Percentiles rank a stretch among this genome's conserved stretches.
phyloP scores from a whole-genome alignment of 345 rosid genomes.

The Eucalyptus erythrocorys region DNA sequence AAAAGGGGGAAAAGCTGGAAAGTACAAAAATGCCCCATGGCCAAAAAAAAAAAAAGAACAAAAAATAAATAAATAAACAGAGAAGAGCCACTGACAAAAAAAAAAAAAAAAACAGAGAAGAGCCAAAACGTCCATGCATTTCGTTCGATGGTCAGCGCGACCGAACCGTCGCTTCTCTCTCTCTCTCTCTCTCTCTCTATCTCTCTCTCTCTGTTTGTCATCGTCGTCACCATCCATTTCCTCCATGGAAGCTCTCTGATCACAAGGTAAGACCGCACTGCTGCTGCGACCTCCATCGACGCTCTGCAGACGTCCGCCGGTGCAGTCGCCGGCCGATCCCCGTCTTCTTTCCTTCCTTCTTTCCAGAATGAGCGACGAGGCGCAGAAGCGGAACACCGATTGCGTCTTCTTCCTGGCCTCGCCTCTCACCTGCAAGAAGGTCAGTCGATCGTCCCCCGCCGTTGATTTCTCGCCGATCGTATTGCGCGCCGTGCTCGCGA shows the following conservation, averaged over 20 bases:
- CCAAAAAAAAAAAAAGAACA: fast-evolving
- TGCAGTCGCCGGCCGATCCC: constrained; percentile 1
- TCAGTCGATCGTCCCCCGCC: background rate
- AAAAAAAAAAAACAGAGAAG: background rate
- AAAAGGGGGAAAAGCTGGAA: background rate
- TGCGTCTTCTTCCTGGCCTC: constrained; percentile 64
- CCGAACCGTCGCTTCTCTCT: background rate
- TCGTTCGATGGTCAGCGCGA: background rate
- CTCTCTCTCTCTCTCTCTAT: background rate
- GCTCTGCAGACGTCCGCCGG: background rate
- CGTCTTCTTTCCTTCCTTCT: background rate
- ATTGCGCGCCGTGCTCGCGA: background rate
- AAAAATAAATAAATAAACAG: background rate
- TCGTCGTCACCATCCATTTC: background rate
- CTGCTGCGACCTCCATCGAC: background rate
- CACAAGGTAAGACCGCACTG: background rate
- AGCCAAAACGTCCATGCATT: background rate
- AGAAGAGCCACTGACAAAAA: background rate
- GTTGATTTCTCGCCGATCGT: background rate
- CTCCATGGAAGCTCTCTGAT: background rate
- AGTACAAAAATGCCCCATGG: background rate
- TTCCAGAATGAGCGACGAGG: constrained; percentile 31
- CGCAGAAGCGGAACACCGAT: constrained; percentile 41
- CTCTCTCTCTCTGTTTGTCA: no score
- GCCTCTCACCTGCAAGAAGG: constrained; percentile 76